Evolutionary conservation across 2,329 filamentous ascomycete genomes (phyloP).

Genomic region (Monosporascus sp.): DNA sequence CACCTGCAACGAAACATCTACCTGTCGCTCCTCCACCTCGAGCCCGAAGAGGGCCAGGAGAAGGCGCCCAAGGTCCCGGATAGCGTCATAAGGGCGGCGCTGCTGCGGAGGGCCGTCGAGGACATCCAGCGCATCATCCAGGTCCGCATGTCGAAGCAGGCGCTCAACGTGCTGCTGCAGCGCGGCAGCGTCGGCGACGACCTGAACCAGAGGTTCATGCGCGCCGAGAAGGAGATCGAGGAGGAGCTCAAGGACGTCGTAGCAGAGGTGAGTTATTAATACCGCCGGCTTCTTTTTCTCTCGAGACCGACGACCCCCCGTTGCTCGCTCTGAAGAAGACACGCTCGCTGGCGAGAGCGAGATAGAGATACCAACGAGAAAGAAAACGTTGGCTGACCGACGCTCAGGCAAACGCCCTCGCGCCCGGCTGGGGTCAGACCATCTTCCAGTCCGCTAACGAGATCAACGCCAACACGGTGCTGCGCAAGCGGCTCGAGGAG

Average conservation of each 20-base stretch:
- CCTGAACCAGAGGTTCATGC: conserved; percentile 84
- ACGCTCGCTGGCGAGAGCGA: too few relatives aligned
- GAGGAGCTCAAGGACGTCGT: conserved; percentile 93
- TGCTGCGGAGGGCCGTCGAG: conserved; percentile 83
- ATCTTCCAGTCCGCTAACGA: conserved; percentile 99
- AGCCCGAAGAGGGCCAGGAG: conserved; percentile 55
- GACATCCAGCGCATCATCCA: conserved; percentile 90
- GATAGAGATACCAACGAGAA: too few relatives aligned
- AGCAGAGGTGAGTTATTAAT: conserved; percentile 60
- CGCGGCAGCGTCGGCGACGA: conserved; percentile 93
- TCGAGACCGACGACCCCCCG: too few relatives aligned
- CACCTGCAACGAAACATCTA: conserved; percentile 94
- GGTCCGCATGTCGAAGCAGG: conserved; percentile 82
- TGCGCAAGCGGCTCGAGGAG: conserved; percentile 71
- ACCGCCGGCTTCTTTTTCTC: too few relatives aligned
- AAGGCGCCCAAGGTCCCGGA: conserved; percentile 71
- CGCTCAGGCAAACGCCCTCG: conserved; percentile 78
- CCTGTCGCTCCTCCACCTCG: conserved; percentile 81
- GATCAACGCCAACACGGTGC: conserved; percentile 76
- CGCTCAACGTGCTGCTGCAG: conserved; percentile 76
- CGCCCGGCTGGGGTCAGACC: conserved; percentile 81
- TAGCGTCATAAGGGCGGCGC: conserved; percentile 78
- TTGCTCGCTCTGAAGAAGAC: too few relatives aligned
- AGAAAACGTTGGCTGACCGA: neutral
- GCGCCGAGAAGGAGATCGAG: conserved; percentile 96